Base-by-base conservation (phyloP, 2,329 filamentous ascomycete species). In the Calycina herbarum region DNA sequence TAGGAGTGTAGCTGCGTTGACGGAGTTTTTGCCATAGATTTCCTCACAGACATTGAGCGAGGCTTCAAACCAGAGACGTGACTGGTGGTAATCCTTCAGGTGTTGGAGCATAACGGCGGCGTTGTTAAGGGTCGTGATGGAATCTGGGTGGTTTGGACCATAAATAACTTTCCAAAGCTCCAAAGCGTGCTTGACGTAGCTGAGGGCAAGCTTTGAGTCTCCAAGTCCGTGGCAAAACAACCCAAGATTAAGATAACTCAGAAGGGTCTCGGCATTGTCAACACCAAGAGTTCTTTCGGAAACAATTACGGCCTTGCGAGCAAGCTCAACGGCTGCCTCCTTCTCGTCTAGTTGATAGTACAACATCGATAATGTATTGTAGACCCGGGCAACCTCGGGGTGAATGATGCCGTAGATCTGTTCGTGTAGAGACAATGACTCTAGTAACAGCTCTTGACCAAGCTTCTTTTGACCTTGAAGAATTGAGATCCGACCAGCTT, bases 321-420 rank as follows among this genome's bases (percentile, higher is more conserved):
- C 94, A 69, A 99, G 86, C 79, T 99, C 95, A 29, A 98, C 91
- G 29, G 95, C 95, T 10, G 93, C 92, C 45, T 94, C 92, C 83
- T 98, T 98, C 82, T 99, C 95, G 63, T 98, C 95, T n/a, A 97
- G 86, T 77, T 96, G 92, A 79, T 96, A 98, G 81, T 97, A 97
- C 64, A 98, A 85, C 83, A 96, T 97, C 2, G 95, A 97, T 57
- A 99, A 80, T 62, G 91, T 93, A 79, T 97, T 94, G 82, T 99
- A 99, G 33, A 96, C 91, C 69, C 94, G 89, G 58, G 94, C 95
- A 66, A 98, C 94, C 79, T 99, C 95, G 1, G 95, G 94, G 77
- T 99, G 95, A 31, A 99, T 84, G 65, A 98, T 96, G 67, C 95
- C 95, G 75, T 99, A 99, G 72, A 99, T 98, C 79, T 99, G 95